Percentiles rank a stretch among this genome's conserved stretches.
Conservation (phyloP, 192 early-diverging fungal genomes). For the Backusella macrospora region DNA sequence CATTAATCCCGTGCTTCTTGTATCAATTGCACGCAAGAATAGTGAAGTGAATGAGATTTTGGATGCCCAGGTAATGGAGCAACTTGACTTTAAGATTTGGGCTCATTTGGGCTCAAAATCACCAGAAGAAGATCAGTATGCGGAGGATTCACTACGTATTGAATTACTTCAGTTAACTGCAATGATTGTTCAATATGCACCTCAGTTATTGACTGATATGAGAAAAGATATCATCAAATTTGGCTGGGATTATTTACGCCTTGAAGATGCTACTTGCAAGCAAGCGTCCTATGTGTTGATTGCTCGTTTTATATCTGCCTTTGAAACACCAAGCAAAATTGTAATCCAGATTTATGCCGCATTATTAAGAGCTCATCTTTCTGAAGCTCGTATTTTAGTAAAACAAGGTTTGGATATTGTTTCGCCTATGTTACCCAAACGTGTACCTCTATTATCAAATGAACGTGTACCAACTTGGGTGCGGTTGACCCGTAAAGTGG, state of each 20-base stretch:
- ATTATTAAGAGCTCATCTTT: slow-evolving; percentile 86
- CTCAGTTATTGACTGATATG: slow-evolving; percentile 72
- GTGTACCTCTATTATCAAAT: slow-evolving; percentile 55
- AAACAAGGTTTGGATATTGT: slow-evolving; percentile 94
- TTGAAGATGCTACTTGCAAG: slow-evolving; percentile 93
- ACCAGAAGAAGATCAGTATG: slow-evolving; percentile 57
- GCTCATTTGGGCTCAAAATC: slow-evolving; percentile 52
- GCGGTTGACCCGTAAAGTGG: slow-evolving; percentile 81
- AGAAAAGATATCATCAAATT: slow-evolving; percentile 94
- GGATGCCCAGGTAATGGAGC: slow-evolving; percentile 60
- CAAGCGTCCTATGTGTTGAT: slow-evolving; percentile 95
- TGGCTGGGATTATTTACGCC: slow-evolving; percentile 84
- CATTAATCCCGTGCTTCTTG: slow-evolving; percentile 85
- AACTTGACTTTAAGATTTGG: slow-evolving; percentile 65
- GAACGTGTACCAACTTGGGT: slow-evolving; percentile 80
- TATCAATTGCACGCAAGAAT: slow-evolving; percentile 59
- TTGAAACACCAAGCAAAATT: slow-evolving; percentile 89
- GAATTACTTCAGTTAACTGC: slow-evolving; percentile 94
- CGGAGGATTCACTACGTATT: slow-evolving; percentile 70
- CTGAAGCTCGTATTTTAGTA: slow-evolving; percentile 85
- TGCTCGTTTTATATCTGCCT: slow-evolving; percentile 90
- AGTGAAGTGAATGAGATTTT: slow-evolving; percentile 55
- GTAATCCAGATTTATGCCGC: slow-evolving; percentile 87
- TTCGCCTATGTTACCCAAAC: slow-evolving; percentile 86
- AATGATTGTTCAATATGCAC: slow-evolving; percentile 82